These are phyloP conservation scores for Wickerhamomyces kurtzmanii DNA, from an alignment of 805 yeast species.

Conservation along the genomic window DNA sequence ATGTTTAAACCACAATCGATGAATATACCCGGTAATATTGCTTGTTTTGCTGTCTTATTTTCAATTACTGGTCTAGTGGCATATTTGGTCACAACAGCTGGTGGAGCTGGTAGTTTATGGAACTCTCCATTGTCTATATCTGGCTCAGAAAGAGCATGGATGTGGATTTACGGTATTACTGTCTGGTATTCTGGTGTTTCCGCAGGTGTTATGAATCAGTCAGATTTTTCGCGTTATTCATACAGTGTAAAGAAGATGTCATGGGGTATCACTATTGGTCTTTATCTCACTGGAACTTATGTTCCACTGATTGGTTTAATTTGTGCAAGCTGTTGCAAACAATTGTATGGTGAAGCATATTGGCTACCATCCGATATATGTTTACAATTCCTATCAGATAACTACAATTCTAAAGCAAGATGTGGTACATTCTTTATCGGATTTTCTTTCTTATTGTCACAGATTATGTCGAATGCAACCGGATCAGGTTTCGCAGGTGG, in stretches of 20 bases:
- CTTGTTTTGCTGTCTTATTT: slow-evolving; percentile 16
- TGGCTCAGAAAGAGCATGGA: slow-evolving; percentile 13
- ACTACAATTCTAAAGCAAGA: slow-evolving; percentile 23
- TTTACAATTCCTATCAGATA: slow-evolving; percentile 16
- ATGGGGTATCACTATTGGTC: slow-evolving; percentile 23
- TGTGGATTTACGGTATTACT: slow-evolving; percentile 19
- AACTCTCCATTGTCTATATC: slow-evolving; percentile 3
- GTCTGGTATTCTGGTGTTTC: slow-evolving; percentile 15
- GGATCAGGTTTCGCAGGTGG: slow-evolving; percentile 32
- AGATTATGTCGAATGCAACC: slow-evolving; percentile 27
- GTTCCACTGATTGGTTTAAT: slow-evolving; percentile 29
- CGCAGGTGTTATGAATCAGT: slow-evolving; percentile 20
- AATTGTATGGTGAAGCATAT: slow-evolving; percentile 21
- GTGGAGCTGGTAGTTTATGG: slow-evolving; percentile 18
- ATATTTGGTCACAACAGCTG: slow-evolving; percentile 16
- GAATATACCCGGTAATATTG: slow-evolving; percentile 15
- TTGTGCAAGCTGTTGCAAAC: slow-evolving; percentile 23
- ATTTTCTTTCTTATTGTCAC: slow-evolving; percentile 24
- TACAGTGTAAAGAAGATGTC: slow-evolving; percentile 17
- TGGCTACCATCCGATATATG: slow-evolving; percentile 29
- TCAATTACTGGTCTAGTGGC: slow-evolving; percentile 21
- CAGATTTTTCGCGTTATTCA: slow-evolving; percentile 24
- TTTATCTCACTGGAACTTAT: slow-evolving; percentile 24
- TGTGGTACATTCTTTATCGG: slow-evolving; percentile 31
- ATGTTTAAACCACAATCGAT: slow-evolving; percentile 22